phyloP scores from a whole-genome alignment of 352 stramenopile genomes.

The Pilasporangium apinafurcum region DNA sequence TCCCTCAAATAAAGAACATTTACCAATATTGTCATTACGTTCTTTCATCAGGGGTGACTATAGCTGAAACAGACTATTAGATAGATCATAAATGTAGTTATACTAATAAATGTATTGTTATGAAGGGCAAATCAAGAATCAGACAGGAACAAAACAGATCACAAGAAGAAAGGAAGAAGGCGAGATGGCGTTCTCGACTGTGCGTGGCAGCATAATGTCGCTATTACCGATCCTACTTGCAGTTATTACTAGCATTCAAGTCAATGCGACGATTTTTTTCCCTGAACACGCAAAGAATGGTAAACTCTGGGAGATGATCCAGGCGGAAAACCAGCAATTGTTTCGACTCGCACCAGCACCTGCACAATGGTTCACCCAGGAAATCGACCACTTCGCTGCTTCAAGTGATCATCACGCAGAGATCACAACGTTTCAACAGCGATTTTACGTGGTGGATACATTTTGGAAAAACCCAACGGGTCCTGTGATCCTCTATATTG shows the following conservation, averaged over 20 bases:
- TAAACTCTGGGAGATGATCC: conserved; percentile 42
- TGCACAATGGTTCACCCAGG: conserved; percentile 65
- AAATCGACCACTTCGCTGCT: conserved; percentile 50
- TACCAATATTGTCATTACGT: no score
- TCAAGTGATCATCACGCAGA: background rate
- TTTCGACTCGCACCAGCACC: conserved; percentile 25
- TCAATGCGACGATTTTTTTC: conserved; percentile 10
- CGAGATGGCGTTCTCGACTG: no score
- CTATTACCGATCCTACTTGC: no score
- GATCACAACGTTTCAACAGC: conserved; percentile 57
- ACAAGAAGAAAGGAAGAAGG: no score
- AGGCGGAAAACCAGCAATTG: conserved; percentile 38
- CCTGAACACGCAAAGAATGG: conserved; percentile 39
- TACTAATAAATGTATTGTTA: no score
- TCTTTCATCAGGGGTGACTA: no score
- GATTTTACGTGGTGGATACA: conserved; percentile 68
- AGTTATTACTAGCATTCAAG: background rate
- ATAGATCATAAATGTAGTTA: no score
- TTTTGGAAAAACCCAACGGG: conserved; percentile 44
- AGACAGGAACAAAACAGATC: no score
- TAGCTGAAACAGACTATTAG: no score
- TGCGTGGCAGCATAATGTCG: no score
- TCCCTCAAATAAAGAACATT: no score
- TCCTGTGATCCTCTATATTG: conserved; percentile 83
- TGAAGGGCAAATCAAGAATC: no score